phyloP scores from a whole-genome alignment of 805 yeast species.

The Metschnikowia gruessii region DNA sequence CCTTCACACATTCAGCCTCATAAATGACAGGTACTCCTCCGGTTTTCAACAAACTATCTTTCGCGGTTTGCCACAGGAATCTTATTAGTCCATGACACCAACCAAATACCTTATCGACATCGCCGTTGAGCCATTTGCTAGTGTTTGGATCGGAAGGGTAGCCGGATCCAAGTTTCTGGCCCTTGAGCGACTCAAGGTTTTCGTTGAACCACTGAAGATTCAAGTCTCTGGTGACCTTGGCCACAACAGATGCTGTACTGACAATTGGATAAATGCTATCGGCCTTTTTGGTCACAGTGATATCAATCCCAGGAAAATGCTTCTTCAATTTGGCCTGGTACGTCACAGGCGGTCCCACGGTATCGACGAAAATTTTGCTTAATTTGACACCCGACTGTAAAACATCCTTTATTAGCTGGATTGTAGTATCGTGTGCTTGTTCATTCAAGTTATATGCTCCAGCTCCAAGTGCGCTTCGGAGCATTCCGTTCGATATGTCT shows the following conservation, averaged over 20 bases:
- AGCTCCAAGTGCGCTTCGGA: conserved; percentile 48
- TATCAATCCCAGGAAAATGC: conserved; percentile 64
- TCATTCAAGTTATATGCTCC: conserved; percentile 77
- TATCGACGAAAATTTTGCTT: conserved; percentile 80
- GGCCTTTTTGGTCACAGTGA: conserved; percentile 91
- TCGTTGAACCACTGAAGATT: conserved; percentile 41
- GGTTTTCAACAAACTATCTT: conserved; percentile 58
- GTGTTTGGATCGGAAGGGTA: conserved; percentile 94
- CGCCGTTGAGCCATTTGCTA: conserved; percentile 61
- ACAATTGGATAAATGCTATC: conserved; percentile 91
- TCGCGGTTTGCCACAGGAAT: conserved; percentile 93
- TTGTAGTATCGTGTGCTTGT: conserved; percentile 96
- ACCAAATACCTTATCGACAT: conserved; percentile 74
- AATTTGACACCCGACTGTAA: conserved; percentile 60
- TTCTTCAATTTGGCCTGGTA: conserved; percentile 73
- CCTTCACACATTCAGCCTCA: conserved; percentile 46
- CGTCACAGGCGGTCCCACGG: conserved; percentile 91
- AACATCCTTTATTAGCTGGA: conserved; percentile 66
- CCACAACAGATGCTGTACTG: conserved; percentile 91
- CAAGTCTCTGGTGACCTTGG: conserved; percentile 91
- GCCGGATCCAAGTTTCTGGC: conserved; percentile 72
- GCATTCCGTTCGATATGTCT: conserved; percentile 89
- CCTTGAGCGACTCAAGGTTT: conserved; percentile 23
- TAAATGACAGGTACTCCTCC: conserved; percentile 58
- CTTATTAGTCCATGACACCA: conserved; percentile 75